Conservation (phyloP, 495 filamentous ascomycete genomes). For the Neurospora discreta region DNA sequence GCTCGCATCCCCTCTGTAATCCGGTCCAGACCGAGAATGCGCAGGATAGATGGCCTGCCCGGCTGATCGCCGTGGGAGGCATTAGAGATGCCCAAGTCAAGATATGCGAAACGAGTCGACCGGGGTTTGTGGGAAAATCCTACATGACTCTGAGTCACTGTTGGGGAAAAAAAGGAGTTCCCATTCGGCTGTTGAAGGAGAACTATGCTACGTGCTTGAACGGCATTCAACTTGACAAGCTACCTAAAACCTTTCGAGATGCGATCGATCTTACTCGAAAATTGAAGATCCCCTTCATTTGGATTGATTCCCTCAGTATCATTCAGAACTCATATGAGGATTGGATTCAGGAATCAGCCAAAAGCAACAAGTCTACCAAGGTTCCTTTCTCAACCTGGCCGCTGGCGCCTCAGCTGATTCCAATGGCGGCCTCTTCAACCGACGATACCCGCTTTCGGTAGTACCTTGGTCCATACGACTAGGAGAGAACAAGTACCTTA, state of each 20-base stretch:
- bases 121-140: neutral
- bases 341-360: slow-evolving; percentile 7
- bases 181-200: neutral
- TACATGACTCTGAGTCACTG: neutral
- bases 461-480: neutral
- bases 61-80: neutral
- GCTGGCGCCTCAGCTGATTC: neutral
- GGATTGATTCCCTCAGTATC: slow-evolving; percentile 35
- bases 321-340: slow-evolving; percentile 18
- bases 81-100: neutral
- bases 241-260: slow-evolving; percentile 13
- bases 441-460: neutral
- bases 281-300: slow-evolving; percentile 16
- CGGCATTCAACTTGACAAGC: neutral
- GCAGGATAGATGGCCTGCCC: neutral
- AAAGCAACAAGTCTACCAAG: slow-evolving; percentile 10
- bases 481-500: neutral
- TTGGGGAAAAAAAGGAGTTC: neutral
- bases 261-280: slow-evolving; percentile 12
- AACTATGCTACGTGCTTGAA: neutral
- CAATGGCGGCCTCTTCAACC: neutral
- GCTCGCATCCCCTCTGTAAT: neutral
- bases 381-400: slow-evolving; percentile 9
- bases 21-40: neutral
- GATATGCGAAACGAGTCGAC: neutral